phyloP scores from a whole-genome alignment of 306 rosid genomes.

The Spatholobus suberectus region DNA sequence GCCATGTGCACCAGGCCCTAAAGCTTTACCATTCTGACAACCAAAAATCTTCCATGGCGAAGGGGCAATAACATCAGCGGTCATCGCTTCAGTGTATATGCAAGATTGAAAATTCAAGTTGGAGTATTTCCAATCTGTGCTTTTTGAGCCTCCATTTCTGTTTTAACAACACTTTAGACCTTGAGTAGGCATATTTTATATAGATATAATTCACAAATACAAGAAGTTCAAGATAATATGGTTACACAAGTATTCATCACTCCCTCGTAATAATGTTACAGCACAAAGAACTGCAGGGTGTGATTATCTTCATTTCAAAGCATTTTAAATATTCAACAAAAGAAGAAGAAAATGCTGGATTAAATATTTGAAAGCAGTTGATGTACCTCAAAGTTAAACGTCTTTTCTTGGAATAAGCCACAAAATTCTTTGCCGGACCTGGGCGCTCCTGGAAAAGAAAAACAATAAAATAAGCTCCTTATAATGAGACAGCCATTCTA shows the following conservation, averaged over 20 bases:
- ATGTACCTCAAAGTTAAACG: conserved; percentile 66
- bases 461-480: conserved; percentile 34
- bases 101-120: conserved; percentile 56
- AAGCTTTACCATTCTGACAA: conserved; percentile 78
- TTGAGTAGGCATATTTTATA: not conserved
- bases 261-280: conserved; percentile 4
- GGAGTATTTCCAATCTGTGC: conserved; percentile 52
- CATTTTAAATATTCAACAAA: conserved; percentile 14
- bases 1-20: conserved; percentile 35
- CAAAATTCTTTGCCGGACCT: conserved; percentile 50
- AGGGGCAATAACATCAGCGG: conserved; percentile 85
- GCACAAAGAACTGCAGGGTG: not conserved
- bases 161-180: conserved; percentile 22
- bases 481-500: conserved; percentile 32
- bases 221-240: not conserved
- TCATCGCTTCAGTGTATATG: conserved; percentile 62
- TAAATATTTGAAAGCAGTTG: not conserved
- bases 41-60: conserved; percentile 97
- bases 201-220: not conserved
- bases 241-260: not conserved
- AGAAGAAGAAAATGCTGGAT: not conserved
- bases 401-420: conserved; percentile 48
- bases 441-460: conserved; percentile 60
- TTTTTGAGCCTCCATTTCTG: conserved; percentile 70
- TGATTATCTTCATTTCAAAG: not conserved